phyloP scores from a whole-genome alignment of 805 yeast species.

The Pichia sporocuriosa region DNA sequence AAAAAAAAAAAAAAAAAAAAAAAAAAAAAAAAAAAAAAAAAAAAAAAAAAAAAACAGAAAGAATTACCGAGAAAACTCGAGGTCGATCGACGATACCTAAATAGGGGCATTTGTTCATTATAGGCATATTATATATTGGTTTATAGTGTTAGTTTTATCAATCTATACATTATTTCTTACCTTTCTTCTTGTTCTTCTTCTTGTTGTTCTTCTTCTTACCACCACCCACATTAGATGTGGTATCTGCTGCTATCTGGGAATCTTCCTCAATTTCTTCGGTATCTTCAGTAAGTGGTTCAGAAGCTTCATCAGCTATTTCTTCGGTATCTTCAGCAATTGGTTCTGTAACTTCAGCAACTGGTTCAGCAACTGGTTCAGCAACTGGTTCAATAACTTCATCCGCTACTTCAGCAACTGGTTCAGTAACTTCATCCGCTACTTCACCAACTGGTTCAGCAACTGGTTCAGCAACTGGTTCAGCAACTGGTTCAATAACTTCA shows the following conservation, averaged over 20 bases:
- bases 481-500: slow-evolving; percentile 8
- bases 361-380: slow-evolving; percentile 9
- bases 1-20: too few relatives aligned
- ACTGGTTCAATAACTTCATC: slow-evolving; percentile 8
- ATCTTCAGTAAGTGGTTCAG: slow-evolving; percentile 2
- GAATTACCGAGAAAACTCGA: too few relatives aligned
- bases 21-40: too few relatives aligned
- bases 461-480: slow-evolving; percentile 6
- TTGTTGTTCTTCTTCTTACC: slow-evolving; percentile 8
- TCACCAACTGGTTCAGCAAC: too few relatives aligned
- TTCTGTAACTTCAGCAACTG: slow-evolving; percentile 4
- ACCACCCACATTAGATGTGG: too few relatives aligned
- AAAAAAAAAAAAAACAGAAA: too few relatives aligned
- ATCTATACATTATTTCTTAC: slow-evolving; percentile 5
- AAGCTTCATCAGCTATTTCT: neutral
- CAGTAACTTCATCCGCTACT: too few relatives aligned
- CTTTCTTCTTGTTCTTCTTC: slow-evolving; percentile 16
- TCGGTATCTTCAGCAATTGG: slow-evolving; percentile 3
- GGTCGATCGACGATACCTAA: too few relatives aligned
- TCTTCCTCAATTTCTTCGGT: slow-evolving; percentile 5
- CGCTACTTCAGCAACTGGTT: neutral
- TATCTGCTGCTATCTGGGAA: neutral
- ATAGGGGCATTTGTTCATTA: too few relatives aligned
- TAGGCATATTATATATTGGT: too few relatives aligned
- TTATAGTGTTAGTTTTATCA: neutral